Base-by-base conservation (phyloP, 164 flowering plant species). In the Annona cherimola region DNA sequence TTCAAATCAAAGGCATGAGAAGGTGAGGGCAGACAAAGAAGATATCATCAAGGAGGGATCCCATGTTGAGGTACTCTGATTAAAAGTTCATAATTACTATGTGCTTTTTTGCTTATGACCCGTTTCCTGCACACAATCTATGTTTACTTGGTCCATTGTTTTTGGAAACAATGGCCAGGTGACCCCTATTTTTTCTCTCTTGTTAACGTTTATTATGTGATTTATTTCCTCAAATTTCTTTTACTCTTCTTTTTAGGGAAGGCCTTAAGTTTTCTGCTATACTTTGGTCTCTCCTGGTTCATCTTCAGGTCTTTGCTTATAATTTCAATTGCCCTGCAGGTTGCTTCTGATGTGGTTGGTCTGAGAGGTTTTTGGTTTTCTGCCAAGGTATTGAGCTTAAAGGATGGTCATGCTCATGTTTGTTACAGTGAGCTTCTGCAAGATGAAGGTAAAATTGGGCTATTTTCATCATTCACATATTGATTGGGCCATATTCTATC, bases 321-420 rank as follows among this genome's bases (percentile, higher is more conserved):
- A 46, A 71, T 64, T 55, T 19, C 42, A 55, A 59, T 75, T 70
- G 20, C 61, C 6, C 68, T 2, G 40, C 70, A 96, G 99, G 95
- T 96, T 81, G 84, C 84, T 64, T 87, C 85, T 71, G 84, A 82
- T 68, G 84, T 76, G 60, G 87, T 74, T 68, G 82, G 85, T 68
- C 81, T 66, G 44, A 83, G 82, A 81, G 82, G 82, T 66, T 90
- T 85, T 2, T 96, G 99, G 99, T 87, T 76, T 76, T 73, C 77
- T 8, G 98, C 97, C 69, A 82, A 81, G 72, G 90, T 96, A 11
- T 69, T 89, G 76, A 84, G 74, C 69, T 73, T 90, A 81, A 80
- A 88, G 77, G 92, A 87, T 75, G 92, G 85, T 19, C 81, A 90
- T 76, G 96, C 93, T 61, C 81, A 61, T 75, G 90, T 96, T 35